Evolutionary conservation across 202 grass and related monocot genomes (phyloP).

Genomic region (Zoysia matrella): DNA sequence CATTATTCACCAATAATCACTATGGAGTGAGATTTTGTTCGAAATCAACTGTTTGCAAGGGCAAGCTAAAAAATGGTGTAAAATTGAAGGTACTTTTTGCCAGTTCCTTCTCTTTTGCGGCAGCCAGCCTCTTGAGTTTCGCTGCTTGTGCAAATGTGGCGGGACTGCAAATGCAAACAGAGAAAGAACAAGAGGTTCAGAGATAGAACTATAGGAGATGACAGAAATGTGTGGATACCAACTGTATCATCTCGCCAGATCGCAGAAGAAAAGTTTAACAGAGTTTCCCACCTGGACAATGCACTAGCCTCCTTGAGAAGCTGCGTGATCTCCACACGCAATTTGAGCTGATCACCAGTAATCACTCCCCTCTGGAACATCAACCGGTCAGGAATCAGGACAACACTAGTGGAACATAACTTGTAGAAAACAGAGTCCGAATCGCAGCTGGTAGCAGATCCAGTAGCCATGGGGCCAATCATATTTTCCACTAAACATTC

Average conservation of each 20-base stretch:
- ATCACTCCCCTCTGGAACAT: constrained; percentile 64
- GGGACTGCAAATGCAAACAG: constrained; percentile 57
- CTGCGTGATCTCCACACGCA: constrained; percentile 69
- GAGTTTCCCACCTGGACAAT: constrained; percentile 63
- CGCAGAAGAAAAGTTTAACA: neutral
- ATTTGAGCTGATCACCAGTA: constrained; percentile 62
- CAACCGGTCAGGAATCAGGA: constrained; percentile 5
- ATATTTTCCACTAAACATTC: neutral
- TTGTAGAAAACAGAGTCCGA: neutral
- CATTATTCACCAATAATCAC: neutral
- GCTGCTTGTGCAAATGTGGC: constrained; percentile 96
- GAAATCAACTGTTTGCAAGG: neutral
- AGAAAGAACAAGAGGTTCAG: constrained; percentile 10
- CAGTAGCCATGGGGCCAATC: neutral
- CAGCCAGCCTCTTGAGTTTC: constrained; percentile 78
- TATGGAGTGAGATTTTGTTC: neutral
- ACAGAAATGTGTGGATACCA: neutral
- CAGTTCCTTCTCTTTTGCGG: constrained; percentile 81
- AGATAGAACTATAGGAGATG: neutral
- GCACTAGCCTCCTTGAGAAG: constrained; percentile 80
- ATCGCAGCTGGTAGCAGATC: constrained; percentile 13
- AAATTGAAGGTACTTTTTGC: constrained; percentile 52
- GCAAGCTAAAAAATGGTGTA: neutral
- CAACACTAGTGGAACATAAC: constrained; percentile 6
- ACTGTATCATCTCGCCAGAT: neutral